These are phyloP conservation scores for Rhodamnia argentea DNA, from an alignment of 345 rosid genomes.

Conservation along the genomic window DNA sequence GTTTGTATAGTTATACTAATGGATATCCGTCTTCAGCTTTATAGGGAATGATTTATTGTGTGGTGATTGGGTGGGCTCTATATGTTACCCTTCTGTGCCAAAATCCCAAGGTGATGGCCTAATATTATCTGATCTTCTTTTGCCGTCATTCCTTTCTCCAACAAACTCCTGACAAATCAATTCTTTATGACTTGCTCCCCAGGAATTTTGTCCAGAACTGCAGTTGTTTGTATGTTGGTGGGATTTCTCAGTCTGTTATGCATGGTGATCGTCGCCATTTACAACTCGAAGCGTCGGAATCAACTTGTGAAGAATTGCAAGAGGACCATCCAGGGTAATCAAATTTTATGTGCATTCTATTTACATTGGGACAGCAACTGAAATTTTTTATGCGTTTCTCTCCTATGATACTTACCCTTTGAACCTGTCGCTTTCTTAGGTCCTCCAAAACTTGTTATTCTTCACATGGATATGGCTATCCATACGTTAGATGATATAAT, in stretches of 20 bases:
- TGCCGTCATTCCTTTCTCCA: neutral
- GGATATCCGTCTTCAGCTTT: constrained; percentile 30
- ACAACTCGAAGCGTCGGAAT: constrained; percentile 50
- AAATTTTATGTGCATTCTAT: neutral
- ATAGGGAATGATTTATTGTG: constrained; percentile 71
- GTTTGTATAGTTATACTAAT: neutral
- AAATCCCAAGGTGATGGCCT: constrained; percentile 43
- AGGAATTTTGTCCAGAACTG: constrained; percentile 50
- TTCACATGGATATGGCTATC: constrained; percentile 93
- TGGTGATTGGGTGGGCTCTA: constrained; percentile 78
- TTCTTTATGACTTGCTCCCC: neutral
- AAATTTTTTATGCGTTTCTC: neutral
- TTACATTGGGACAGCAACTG: neutral
- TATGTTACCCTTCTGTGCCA: constrained; percentile 40
- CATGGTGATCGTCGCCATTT: constrained; percentile 36
- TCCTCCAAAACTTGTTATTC: constrained; percentile 79
- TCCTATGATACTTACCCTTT: neutral
- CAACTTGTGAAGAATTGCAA: constrained; percentile 9
- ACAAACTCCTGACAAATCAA: neutral
- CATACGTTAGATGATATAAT: constrained; percentile 82
- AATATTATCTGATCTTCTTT: neutral
- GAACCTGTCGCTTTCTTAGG: constrained; percentile 18
- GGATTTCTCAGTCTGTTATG: constrained; percentile 44
- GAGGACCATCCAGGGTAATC: constrained; percentile 30
- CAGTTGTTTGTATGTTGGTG: constrained; percentile 46